Evolutionary conservation across 2,329 filamentous ascomycete species (phyloP), one percentile per base, ranked within the genome.

Genomic region (Plectosphaerella sp.): DNA sequence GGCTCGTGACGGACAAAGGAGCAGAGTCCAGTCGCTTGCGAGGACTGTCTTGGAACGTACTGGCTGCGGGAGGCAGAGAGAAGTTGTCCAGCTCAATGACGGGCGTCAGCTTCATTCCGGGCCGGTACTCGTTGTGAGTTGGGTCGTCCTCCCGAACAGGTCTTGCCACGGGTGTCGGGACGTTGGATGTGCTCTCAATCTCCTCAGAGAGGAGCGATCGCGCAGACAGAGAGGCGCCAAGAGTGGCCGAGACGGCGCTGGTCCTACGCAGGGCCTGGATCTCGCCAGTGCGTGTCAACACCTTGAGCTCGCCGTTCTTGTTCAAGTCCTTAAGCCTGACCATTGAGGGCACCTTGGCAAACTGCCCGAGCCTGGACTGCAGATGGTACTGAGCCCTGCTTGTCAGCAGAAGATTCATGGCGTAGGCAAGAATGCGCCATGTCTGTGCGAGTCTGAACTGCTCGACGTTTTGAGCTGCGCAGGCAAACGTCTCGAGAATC

Each of bases 361-460:
- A 67, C 45, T 70, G 66, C 14, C 68, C 67, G 35, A 77, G 66
- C 1, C 82, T 73, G 20, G 65, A 61, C 49, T 83, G 72, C 0
- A 81, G 70, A 58, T 87, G 83, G 54, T 80, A 82, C 43, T 80
- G 74, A 1, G 78, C 81, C 25, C 83, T 73, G 28, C 76, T 72
- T 15, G 68, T 69, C 2, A 87, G 70, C 1, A 87, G 69, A 12
- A 84, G 64, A 18, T 71, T 67, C 57, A 83, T 76, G 10, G 77
- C 78, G 59, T 80, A 84, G 0, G 77, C 76, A 18, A 87, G 61
- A 12, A 86, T 73, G 28, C 82, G 77, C 83, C 83, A 87, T 1
- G 82, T 84, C 61, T 87, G 83, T 5, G 83, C 80, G 0, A 87
- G 71, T 1, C 83, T 75, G 60, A 80, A 86, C 47, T 81, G 71